A percentile compares a stretch with the other conserved stretches of the same genome.
These are phyloP conservation scores for Murraya koenigii DNA, from an alignment of 345 rosid species.

Conservation along the genomic window DNA sequence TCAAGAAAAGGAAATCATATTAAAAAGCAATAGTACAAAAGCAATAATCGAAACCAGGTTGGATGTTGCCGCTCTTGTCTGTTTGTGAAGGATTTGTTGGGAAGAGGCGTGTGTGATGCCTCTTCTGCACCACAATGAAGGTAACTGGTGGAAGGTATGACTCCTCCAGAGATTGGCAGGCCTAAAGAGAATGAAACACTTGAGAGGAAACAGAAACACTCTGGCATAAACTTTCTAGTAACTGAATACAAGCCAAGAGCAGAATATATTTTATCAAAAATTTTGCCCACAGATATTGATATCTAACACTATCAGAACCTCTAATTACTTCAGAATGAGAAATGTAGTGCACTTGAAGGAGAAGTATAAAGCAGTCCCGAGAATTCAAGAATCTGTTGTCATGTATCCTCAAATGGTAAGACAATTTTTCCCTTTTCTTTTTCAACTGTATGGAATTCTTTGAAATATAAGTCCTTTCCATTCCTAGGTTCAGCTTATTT, in stretches of 20 bases:
- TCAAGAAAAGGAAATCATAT: not conserved
- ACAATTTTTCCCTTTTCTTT: too few relatives aligned
- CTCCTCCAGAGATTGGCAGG: conserved; percentile 53
- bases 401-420: not conserved
- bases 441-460: not conserved
- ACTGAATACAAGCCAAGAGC: not conserved
- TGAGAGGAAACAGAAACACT: not conserved
- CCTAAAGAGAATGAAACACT: conserved; percentile 34
- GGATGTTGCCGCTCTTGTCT: conserved; percentile 68
- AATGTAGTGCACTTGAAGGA: not conserved
- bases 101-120: conserved; percentile 79
- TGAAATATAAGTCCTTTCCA: not conserved
- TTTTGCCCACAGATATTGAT: not conserved
- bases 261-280: not conserved
- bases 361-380: not conserved
- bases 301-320: not conserved
- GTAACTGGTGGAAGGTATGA: conserved; percentile 57
- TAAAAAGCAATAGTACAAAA: not conserved
- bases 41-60: conserved; percentile 42
- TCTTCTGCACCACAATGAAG: conserved; percentile 70
- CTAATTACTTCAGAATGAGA: not conserved
- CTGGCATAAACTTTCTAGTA: not conserved
- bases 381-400: not conserved
- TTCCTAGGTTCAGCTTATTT: conserved; percentile 3
- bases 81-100: conserved; percentile 33